A percentile compares a stretch with the other conserved stretches of the same genome.
Evolutionary conservation across 352 stramenopile genomes (phyloP).

Genomic region (Globisporangium orthogonon): DNA sequence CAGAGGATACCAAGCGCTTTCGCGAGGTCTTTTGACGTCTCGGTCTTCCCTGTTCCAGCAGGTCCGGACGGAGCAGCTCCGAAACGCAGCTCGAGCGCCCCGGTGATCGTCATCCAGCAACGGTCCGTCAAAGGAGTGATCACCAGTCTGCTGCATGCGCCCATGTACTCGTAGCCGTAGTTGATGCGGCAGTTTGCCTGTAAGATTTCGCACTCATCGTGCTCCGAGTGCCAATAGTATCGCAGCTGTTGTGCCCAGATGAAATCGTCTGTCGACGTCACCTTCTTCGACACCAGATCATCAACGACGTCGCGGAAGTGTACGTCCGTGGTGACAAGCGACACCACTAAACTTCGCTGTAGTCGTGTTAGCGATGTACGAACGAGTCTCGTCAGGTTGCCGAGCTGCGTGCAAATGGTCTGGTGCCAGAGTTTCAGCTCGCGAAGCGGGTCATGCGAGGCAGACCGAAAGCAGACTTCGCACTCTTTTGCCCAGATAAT

Average conservation of each 20-base stretch:
- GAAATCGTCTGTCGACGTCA: conserved; percentile 54
- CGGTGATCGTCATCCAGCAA: conserved; percentile 92
- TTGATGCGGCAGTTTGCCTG: conserved; percentile 64
- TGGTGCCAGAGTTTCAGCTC: conserved; percentile 59
- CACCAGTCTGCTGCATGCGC: conserved; percentile 84
- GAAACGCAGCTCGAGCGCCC: conserved; percentile 83
- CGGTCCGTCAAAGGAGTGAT: conserved; percentile 93
- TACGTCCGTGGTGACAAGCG: conserved; percentile 70
- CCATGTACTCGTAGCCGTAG: conserved; percentile 93
- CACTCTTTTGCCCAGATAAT: conserved; percentile 80
- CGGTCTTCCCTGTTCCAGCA: conserved; percentile 90
- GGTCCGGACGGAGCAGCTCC: conserved; percentile 86
- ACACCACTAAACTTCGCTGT: conserved; percentile 54
- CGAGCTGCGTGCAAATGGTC: conserved; percentile 59
- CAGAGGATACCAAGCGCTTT: conserved; percentile 89
- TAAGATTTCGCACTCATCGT: conserved; percentile 49
- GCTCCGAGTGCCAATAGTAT: conserved; percentile 64
- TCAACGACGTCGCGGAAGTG: conserved; percentile 78
- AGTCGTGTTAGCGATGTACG: conserved; percentile 47
- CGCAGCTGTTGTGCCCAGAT: conserved; percentile 72
- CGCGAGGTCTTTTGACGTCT: conserved; percentile 93
- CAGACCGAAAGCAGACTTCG: conserved; percentile 50
- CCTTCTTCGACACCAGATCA: conserved; percentile 39
- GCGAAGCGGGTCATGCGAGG: conserved; percentile 39
- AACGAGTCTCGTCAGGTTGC: conserved; percentile 59